These are phyloP conservation scores for Auriscalpium microsporum DNA, from an alignment of 768 basidiomycete species.

Conservation along the genomic window DNA sequence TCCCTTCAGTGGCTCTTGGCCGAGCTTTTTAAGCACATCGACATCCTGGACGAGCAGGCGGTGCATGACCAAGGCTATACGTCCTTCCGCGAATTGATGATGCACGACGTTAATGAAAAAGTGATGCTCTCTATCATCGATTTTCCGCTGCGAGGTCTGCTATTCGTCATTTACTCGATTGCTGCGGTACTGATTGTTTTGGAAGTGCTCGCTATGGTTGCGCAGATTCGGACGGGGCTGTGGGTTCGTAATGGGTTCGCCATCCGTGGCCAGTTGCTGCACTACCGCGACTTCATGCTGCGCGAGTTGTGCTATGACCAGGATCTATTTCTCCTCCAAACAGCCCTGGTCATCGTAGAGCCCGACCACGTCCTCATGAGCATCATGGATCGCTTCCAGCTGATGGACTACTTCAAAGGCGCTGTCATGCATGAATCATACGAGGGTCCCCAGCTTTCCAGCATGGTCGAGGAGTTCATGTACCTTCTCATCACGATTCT, in stretches of 20 bases:
- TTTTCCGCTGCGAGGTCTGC: conserved; percentile 75
- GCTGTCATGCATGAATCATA: conserved; percentile 48
- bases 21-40: conserved; percentile 79
- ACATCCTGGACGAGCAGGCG: conserved; percentile 49
- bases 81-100: conserved; percentile 53
- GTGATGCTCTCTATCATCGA: conserved; percentile 74
- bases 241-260: conserved; percentile 98
- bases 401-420: conserved; percentile 73
- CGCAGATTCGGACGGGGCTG: conserved; percentile 88
- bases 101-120: conserved; percentile 54
- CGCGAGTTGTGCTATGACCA: conserved; percentile 96
- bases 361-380: conserved; percentile 75
- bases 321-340: conserved; percentile 86
- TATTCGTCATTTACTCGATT: neutral
- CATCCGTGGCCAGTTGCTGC: conserved; percentile 88
- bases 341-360: conserved; percentile 68
- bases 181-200: neutral
- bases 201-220: conserved; percentile 80
- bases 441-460: conserved; percentile 61
- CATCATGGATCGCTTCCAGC: conserved; percentile 84
- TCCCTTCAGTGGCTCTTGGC: conserved; percentile 86
- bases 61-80: conserved; percentile 43
- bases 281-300: conserved; percentile 94
- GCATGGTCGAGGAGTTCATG: conserved; percentile 89
- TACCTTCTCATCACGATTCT: conserved; percentile 82